A percentile compares a stretch with the other conserved stretches of the same genome.
Evolutionary conservation across 1,284 basidiomycete genomes (phyloP).

Genomic region (Cryptococcus hybrid): DNA sequence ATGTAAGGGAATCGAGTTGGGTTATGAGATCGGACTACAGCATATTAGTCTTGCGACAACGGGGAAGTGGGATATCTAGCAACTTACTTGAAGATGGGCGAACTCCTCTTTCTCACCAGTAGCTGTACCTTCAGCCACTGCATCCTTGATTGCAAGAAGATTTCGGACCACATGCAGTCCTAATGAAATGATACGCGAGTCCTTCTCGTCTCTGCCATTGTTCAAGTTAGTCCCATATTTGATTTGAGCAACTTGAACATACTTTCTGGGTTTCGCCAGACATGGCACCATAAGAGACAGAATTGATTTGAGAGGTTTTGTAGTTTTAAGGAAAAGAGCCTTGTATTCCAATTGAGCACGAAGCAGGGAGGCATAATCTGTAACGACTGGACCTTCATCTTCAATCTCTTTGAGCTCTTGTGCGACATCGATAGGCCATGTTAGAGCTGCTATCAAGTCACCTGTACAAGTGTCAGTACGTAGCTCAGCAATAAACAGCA

Average conservation of each 20-base stretch:
- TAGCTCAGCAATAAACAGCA: background rate
- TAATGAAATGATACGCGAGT: slow-evolving; percentile 80
- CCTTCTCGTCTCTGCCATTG: slow-evolving; percentile 61
- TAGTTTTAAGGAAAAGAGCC: slow-evolving; percentile 29
- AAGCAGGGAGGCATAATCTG: slow-evolving; percentile 81
- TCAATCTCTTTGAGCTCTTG: slow-evolving; percentile 88
- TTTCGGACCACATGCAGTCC: slow-evolving; percentile 88
- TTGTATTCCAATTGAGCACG: slow-evolving; percentile 85
- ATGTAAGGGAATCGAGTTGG: slow-evolving; percentile 67
- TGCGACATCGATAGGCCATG: slow-evolving; percentile 93
- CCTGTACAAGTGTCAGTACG: slow-evolving; percentile 38
- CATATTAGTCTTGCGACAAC: background rate
- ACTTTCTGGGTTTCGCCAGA: slow-evolving; percentile 46
- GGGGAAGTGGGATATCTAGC: background rate
- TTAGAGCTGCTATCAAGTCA: slow-evolving; percentile 90
- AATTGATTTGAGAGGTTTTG: slow-evolving; percentile 37
- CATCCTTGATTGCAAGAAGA: slow-evolving; percentile 83
- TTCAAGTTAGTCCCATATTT: background rate
- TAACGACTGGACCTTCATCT: slow-evolving; percentile 67
- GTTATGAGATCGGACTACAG: slow-evolving; percentile 64
- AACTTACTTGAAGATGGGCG: slow-evolving; percentile 63
- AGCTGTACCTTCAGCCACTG: slow-evolving; percentile 63
- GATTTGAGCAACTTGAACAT: slow-evolving; percentile 2
- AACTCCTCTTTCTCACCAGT: slow-evolving; percentile 73
- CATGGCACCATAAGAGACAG: slow-evolving; percentile 46